Evolutionary conservation across 495 filamentous ascomycete genomes (phyloP).

Genomic region (Alectoria sarmentosa): DNA sequence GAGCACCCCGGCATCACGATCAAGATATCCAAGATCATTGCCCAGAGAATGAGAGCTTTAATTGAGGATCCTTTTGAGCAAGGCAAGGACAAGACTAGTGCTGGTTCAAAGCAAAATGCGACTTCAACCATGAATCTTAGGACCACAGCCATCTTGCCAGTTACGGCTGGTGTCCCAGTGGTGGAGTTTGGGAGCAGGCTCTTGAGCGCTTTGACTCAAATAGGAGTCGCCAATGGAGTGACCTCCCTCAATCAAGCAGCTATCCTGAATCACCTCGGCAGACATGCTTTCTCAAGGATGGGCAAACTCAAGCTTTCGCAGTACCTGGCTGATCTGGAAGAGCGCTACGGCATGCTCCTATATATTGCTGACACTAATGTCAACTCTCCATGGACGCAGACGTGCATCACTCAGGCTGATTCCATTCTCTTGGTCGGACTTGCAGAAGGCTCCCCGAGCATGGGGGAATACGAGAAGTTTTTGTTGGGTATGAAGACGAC

Average conservation of each 20-base stretch:
- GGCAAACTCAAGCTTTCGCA: conserved; percentile 94
- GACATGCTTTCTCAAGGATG: conserved; percentile 95
- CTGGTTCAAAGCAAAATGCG: conserved; percentile 57
- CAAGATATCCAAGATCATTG: conserved; percentile 97
- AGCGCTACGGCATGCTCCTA: conserved; percentile 91
- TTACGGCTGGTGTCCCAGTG: conserved; percentile 86
- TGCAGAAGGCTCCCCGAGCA: conserved; percentile 79
- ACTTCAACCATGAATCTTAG: conserved; percentile 87
- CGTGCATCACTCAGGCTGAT: conserved; percentile 93
- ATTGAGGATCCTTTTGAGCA: conserved; percentile 72
- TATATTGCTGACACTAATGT: conserved; percentile 98
- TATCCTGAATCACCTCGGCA: conserved; percentile 87
- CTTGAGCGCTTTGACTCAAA: conserved; percentile 77
- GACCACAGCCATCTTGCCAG: conserved; percentile 86
- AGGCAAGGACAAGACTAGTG: conserved; percentile 40
- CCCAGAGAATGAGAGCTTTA: conserved; percentile 83
- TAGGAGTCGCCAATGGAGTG: conserved; percentile 81
- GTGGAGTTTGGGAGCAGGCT: conserved; percentile 91
- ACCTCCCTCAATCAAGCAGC: conserved; percentile 89
- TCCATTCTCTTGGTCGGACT: conserved; percentile 89
- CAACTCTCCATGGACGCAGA: conserved; percentile 96
- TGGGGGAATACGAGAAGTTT: conserved; percentile 95
- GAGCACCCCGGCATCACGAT: conserved; percentile 98
- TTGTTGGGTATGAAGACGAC: conserved; percentile 96
- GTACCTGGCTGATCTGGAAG: conserved; percentile 92